Evolutionary conservation across 2,329 filamentous ascomycete genomes (phyloP), one percentile per base, ranked within the genome.

Genomic region (Helicocarpus griseus): DNA sequence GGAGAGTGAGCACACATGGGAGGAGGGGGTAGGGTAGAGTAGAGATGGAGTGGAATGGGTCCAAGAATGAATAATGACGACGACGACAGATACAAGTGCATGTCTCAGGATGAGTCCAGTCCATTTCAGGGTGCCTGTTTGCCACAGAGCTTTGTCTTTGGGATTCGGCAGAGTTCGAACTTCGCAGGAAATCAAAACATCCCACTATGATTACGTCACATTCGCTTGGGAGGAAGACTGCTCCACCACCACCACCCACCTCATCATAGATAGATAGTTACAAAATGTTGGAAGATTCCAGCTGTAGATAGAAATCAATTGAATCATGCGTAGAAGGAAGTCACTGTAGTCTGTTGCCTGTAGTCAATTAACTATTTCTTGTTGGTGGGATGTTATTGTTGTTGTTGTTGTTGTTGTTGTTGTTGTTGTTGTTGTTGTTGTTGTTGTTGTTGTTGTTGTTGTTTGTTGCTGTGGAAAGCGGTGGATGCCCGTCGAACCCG

Each of bases 401-500:
- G 39, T 24, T 26, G 22, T 41, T 14, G 39, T 26, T 24, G 9
- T 41, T 24, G 17, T 21, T 21, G 17, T 3, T 19, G 14, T 43
- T 43, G 40, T n/a, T 29, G 40, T 26, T 3, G 39, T 41, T 41
- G 39, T 41, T 24, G 38, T 22, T 2, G 38, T 41, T 22, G 38
- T 24, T 41, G 38, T 41, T 8, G 38, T 41, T 41, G 38, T 41
- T 24, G 11, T 35, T 44, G 24, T 4, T 17, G 40, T 4, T 26
- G 43, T 19, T 19, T 22, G 9, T 9, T 6, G 22, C 5, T 22
- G 21, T 49, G 47, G 47, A 49, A 49, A n/a, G 33, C n/a, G 33
- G 36, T 49, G 47, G 67, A 69, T 63, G 50, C 54, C 56, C 57
- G 53, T 69, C 61, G 68, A 71, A 40, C 58, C 62, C 57, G 50